Conservation (phyloP, 108 stramenopile species). For the Discostella stelligeroides region DNA sequence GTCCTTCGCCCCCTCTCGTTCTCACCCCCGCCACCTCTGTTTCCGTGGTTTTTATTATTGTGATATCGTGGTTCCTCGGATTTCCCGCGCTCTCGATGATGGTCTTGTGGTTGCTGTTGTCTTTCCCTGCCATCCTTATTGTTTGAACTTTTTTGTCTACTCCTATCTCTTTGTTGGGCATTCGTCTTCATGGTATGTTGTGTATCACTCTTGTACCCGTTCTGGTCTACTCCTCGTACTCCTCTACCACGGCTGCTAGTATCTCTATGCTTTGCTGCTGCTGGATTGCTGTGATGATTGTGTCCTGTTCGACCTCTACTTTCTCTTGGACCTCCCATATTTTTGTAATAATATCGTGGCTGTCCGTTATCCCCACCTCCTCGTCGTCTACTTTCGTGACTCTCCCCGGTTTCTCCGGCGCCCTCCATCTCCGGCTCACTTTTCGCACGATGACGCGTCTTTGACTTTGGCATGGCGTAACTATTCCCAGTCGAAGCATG, state of each 20-base stretch:
- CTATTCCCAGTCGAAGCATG: not conserved
- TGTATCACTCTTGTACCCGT: conserved; percentile 13
- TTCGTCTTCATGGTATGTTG: conserved; percentile 1
- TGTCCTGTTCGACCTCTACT: not conserved
- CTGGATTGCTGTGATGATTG: not conserved
- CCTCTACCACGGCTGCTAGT: not conserved
- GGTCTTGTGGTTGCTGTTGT: not conserved
- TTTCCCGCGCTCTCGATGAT: not conserved
- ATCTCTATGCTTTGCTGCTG: not conserved
- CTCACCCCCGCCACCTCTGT: not conserved
- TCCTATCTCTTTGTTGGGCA: not conserved
- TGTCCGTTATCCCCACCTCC: not conserved
- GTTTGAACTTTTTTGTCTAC: not conserved
- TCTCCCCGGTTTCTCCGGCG: not conserved
- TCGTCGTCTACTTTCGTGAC: no score
- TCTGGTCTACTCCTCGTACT: not conserved
- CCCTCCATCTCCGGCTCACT: not conserved
- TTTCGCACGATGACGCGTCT: not conserved
- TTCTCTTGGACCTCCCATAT: not conserved
- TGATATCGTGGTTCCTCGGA: not conserved
- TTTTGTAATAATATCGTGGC: conserved; percentile 1
- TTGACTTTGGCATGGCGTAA: conserved; percentile 7
- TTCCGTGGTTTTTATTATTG: not conserved
- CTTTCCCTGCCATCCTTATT: not conserved
- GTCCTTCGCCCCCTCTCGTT: conserved; percentile 1